phyloP scores from a whole-genome alignment of 78 protist species.

The Bigelowiella natans region DNA sequence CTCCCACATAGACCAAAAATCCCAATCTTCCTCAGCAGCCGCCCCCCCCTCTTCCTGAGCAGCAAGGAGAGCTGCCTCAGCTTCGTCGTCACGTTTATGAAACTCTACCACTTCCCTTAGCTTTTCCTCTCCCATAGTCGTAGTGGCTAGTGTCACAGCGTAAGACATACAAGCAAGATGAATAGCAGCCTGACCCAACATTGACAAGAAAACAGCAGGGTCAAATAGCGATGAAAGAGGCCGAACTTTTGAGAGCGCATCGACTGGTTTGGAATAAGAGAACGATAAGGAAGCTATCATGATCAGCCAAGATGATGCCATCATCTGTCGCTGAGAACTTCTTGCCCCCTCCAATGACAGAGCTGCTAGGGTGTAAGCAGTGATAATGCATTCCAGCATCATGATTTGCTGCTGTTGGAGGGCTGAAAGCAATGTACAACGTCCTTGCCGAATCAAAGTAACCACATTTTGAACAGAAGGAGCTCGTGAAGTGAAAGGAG shows the following conservation, averaged over 20 bases:
- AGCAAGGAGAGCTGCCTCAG: background rate
- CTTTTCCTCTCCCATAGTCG: background rate
- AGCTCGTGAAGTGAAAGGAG: slow-evolving; percentile 38
- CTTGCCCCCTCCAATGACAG: slow-evolving; percentile 29
- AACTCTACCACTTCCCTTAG: slow-evolving; percentile 2
- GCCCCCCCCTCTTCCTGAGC: background rate
- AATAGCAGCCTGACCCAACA: slow-evolving; percentile 16
- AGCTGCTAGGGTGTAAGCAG: slow-evolving; percentile 19
- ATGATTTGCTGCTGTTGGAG: slow-evolving; percentile 30
- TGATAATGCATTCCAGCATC: slow-evolving; percentile 24
- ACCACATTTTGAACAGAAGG: slow-evolving; percentile 15
- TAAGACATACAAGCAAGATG: background rate
- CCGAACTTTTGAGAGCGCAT: background rate
- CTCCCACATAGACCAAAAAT: slow-evolving; percentile 9
- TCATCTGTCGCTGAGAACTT: slow-evolving; percentile 18
- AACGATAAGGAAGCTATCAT: slow-evolving; percentile 27
- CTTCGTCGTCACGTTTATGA: background rate
- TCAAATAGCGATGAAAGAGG: slow-evolving; percentile 28
- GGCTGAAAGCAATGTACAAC: slow-evolving; percentile 23
- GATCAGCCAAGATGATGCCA: slow-evolving; percentile 20
- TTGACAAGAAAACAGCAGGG: slow-evolving; percentile 23
- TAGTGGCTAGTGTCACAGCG: background rate
- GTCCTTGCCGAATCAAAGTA: slow-evolving; percentile 17
- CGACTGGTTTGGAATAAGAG: slow-evolving; percentile 32
- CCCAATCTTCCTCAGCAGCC: background rate